These are phyloP conservation scores for Colletotrichum australisinense DNA, from an alignment of 2,329 filamentous ascomycete species.

Conservation along the genomic window DNA sequence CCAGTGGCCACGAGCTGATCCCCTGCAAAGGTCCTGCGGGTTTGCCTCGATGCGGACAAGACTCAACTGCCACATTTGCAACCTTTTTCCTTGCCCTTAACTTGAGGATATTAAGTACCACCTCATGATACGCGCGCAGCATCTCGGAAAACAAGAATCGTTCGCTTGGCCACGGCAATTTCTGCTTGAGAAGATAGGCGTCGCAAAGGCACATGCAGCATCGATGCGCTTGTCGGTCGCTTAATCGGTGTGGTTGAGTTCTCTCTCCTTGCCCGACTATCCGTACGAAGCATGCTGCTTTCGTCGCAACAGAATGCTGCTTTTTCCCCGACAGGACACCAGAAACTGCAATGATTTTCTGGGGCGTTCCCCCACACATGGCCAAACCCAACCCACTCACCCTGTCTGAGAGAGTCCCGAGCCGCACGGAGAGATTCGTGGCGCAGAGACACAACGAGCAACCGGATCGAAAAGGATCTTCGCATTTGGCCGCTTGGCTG, in stretches of 20 bases:
- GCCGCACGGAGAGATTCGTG: conserved; percentile 2
- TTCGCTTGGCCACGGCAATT: background rate
- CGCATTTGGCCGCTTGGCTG: background rate
- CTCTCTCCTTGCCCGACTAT: background rate
- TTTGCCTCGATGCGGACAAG: conserved; percentile 30
- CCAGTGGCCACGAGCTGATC: conserved; percentile 1
- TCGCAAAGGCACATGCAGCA: background rate
- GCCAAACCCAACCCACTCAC: background rate
- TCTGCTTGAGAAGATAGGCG: background rate
- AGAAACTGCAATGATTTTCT: background rate
- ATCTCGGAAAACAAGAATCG: background rate
- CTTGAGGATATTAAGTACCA: conserved; percentile 35
- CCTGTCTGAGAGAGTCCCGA: background rate
- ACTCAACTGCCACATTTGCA: conserved; percentile 16
- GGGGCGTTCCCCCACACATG: background rate
- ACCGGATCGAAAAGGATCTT: background rate
- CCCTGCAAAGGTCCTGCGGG: conserved; percentile 28
- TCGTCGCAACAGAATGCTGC: background rate
- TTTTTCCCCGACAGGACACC: background rate
- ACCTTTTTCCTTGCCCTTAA: conserved; percentile 24
- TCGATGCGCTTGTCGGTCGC: background rate
- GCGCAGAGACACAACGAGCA: background rate
- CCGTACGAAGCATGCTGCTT: background rate
- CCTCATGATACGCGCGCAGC: conserved; percentile 7
- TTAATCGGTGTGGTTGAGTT: background rate